Conservation (phyloP, 768 basidiomycete genomes). For the Boletales sp. region DNA sequence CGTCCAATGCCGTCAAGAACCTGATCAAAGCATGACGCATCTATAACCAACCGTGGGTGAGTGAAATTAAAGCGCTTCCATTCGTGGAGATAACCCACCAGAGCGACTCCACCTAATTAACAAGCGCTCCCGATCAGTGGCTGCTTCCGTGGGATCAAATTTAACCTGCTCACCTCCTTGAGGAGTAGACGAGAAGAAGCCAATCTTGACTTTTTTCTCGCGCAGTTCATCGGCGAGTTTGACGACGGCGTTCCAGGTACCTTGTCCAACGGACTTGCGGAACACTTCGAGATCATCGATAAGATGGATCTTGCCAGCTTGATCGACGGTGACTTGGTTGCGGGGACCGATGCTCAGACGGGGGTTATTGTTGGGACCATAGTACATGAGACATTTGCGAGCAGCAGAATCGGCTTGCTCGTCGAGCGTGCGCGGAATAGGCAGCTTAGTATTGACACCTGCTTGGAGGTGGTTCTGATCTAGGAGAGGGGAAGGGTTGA, state of each 20-base stretch:
- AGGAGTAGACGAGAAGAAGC: slow-evolving; percentile 93
- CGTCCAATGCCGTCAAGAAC: slow-evolving; percentile 74
- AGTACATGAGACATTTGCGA: slow-evolving; percentile 81
- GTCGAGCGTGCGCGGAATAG: slow-evolving; percentile 72
- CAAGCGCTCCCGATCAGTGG: slow-evolving; percentile 21
- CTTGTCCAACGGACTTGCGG: slow-evolving; percentile 62
- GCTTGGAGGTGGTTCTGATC: slow-evolving; percentile 38
- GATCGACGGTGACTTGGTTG: slow-evolving; percentile 87
- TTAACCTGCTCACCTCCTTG: slow-evolving; percentile 67
- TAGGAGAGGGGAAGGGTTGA: slow-evolving; percentile 53
- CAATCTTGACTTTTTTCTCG: slow-evolving; percentile 84
- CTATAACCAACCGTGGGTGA: slow-evolving; percentile 34
- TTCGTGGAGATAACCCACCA: slow-evolving; percentile 50
- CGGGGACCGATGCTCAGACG: slow-evolving; percentile 77
- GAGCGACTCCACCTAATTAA: slow-evolving; percentile 80
- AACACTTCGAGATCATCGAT: slow-evolving; percentile 81
- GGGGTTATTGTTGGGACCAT: slow-evolving; percentile 79
- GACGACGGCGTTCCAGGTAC: slow-evolving; percentile 78
- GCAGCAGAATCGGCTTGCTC: slow-evolving; percentile 87
- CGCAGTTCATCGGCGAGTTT: slow-evolving; percentile 83
- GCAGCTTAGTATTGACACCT: slow-evolving; percentile 54
- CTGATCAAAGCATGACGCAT: slow-evolving; percentile 95
- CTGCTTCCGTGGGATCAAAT: neutral
- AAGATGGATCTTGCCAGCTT: slow-evolving; percentile 81
- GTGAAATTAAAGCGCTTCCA: slow-evolving; percentile 1